Percentiles rank a stretch among this genome's conserved stretches.
These are phyloP conservation scores for Aspergillus alliaceus DNA, from an alignment of 2,329 filamentous ascomycete genomes.

Conservation along the genomic window DNA sequence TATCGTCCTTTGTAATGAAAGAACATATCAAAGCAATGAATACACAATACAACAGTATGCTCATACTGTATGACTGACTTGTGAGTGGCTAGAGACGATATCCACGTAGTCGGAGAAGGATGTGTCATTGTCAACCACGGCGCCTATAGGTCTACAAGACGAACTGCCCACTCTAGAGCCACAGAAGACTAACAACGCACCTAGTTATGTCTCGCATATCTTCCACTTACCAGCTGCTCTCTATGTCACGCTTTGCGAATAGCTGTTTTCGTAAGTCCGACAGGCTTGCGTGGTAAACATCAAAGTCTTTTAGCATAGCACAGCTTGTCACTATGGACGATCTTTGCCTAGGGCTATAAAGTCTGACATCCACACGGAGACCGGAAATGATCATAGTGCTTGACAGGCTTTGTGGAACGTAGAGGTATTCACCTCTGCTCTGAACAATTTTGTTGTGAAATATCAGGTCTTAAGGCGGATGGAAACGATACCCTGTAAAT, in stretches of 20 bases:
- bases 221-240: background rate
- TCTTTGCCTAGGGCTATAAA: background rate
- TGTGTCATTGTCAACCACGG: background rate
- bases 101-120: background rate
- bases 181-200: background rate
- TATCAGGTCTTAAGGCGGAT: background rate
- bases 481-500: no score
- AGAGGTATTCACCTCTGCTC: no score
- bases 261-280: background rate
- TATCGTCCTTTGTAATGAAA: no score
- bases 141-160: background rate
- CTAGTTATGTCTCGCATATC: background rate
- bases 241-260: background rate
- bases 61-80: background rate
- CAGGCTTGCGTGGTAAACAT: background rate
- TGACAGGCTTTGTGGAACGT: no score
- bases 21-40: no score
- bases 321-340: background rate
- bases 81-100: background rate
- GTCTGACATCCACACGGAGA: background rate
- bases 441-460: no score
- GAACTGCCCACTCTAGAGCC: background rate
- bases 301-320: background rate
- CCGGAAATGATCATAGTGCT: background rate
- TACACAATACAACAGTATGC: no score